phyloP scores from a whole-genome alignment of 176 grass and related monocot genomes.

The Metroxylon sagu region DNA sequence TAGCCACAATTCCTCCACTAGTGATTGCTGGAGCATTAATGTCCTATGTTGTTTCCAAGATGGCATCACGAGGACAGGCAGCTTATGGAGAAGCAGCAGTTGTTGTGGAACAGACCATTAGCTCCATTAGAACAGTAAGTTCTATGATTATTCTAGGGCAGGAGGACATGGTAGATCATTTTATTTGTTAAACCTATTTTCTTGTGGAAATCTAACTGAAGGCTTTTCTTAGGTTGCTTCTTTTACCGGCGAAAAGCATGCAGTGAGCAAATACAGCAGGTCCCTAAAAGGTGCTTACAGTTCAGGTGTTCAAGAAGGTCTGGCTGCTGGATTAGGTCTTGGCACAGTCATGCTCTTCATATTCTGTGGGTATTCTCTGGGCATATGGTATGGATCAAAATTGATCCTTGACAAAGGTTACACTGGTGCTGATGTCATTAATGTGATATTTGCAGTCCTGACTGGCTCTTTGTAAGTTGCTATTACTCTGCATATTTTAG shows the following conservation, averaged over 20 bases:
- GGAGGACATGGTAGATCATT: too few species aligned
- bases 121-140: conserved; percentile 88
- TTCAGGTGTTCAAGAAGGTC: conserved; percentile 77
- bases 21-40: conserved; percentile 69
- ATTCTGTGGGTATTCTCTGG: conserved; percentile 92
- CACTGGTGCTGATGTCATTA: conserved; percentile 88
- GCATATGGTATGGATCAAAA: conserved; percentile 98
- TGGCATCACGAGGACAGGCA: conserved; percentile 87
- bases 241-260: conserved; percentile 89
- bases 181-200: too few species aligned
- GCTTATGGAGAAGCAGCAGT: conserved; percentile 74
- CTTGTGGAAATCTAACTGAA: background rate
- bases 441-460: conserved; percentile 95
- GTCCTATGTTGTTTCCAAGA: conserved; percentile 68
- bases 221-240: conserved; percentile 65
- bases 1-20: conserved; percentile 74
- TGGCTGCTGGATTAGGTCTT: conserved; percentile 71
- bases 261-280: conserved; percentile 71
- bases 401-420: conserved; percentile 77
- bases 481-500: background rate
- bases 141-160: background rate
- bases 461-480: conserved; percentile 89
- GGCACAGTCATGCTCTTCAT: conserved; percentile 84
- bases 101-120: conserved; percentile 84
- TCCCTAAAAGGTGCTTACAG: conserved; percentile 69